Evolutionary conservation across 139 green algal species (phyloP), one percentile per base, ranked within the genome.

Genomic region (Choricystis sp.): DNA sequence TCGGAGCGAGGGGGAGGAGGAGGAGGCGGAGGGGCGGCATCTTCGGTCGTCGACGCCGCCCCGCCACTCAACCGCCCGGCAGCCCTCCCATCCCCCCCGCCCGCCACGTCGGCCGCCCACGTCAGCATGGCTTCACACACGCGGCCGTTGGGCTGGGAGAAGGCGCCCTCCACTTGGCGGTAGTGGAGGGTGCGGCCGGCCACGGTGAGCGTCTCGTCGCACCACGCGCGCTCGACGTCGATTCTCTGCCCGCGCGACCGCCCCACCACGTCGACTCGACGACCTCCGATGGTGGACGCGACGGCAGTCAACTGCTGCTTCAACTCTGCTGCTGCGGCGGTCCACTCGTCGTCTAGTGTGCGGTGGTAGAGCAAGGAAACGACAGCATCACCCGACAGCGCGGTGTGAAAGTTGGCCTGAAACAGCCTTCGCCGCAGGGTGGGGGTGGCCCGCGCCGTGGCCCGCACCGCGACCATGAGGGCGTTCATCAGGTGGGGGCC

Each of bases 401-500:
- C 88, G 55, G 86, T 96, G 73, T 94, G 89, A 68, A 94, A 94
- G 69, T 92, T 94, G 63, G 76, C 83, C 76, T 90, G 67, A 60
- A 74, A 91, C 24, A 94, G 77, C 57, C 79, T 80, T 19, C 52
- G 20, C 2, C 67, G 66, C 25, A 93, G 72, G 23, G 72, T 57
- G 0, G 57, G 28, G 28, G 26, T 63, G 5, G 52, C 26, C 19
- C 66, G 49, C 9, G 84, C 70, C 49, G 74, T 69, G 24, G 72
- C 26, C 40, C 85, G 75, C 9, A 96, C 60, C 31, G 69, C 49
- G 5, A 20, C 49, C 89, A 95, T 95, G 24, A 95, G 68, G 60
- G 79, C 76, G 64, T 93, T 91, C 26, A 96, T 78, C 21, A 89
- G 70, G 67, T 75, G 20, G 1, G 79, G 87, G 23, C 72, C 89